Evolutionary conservation across 495 filamentous ascomycete genomes (phyloP), one percentile per base, ranked within the genome.

Genomic region (Tuber brumale): DNA sequence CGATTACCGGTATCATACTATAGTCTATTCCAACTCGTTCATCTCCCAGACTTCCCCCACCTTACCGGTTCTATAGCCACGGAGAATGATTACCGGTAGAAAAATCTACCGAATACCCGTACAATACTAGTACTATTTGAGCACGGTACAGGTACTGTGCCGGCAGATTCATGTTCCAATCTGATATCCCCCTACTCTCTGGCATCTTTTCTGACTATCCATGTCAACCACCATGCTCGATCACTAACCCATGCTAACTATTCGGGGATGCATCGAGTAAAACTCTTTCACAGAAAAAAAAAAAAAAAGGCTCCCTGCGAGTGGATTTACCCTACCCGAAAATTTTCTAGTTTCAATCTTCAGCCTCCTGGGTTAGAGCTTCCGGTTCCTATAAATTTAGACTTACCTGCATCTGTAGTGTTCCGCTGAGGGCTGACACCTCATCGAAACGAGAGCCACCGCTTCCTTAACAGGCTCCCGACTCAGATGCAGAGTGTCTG

Each of bases 361-460:
- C 27, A 35, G 57, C 57, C 57, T 66, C 57, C 27, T 35, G 31
- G 57, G 57, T 66, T 66, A 35, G 57, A 66, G 8, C 57, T 66
- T 66, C 57, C 14, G 12, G 14, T 66, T 66, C 27, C 57, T 66
- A 35, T 2, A 66, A 35, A 66, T 35, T 66, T 35, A 27, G 27
- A 66, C 12, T 18, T 66, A 35, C 14, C 57, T 27, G 57, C 57
- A 66, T 66, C 57, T 66, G 57, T 66, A 35, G 27, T 66, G 27
- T 35, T 66, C 57, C 31, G 27, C 27, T 66, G 27, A 35, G 4
- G 57, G 14, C 57, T 35, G 57, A 66, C 27, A 66, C 57, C 57
- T 66, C 57, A 66, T 66, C 57, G 57, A 66, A 66, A 66, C 27
- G 57, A 66, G 57, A 66, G 57, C 57, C 27, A 27, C 57, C 57